Base-by-base conservation (phyloP, 2,329 filamentous ascomycete species). In the Sporothrix phasma region DNA sequence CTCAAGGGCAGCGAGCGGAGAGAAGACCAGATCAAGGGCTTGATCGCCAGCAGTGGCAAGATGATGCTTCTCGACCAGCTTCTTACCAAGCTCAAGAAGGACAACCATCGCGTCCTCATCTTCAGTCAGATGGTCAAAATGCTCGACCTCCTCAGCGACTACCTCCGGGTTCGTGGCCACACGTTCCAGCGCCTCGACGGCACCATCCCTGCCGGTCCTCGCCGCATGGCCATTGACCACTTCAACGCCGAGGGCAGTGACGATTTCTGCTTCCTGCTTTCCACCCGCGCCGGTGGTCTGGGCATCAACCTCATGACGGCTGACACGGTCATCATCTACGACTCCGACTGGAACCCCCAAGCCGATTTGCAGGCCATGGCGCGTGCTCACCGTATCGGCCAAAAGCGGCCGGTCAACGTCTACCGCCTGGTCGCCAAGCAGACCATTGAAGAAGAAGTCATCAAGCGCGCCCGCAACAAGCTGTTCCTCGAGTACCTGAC, bases 81-180 rank as follows among this genome's bases (percentile, higher is more conserved):
- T n/a, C 82, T 99, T 11, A 88, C 89, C 5, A 99, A 99, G 76
- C 78, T 99, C 69, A 96, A 89, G 74, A 90, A 88, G 69, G 94
- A 99, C 72, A 91, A 90, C 56, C 94, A 99, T 75, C 90, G 94
- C 63, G 95, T 99, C 13, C 79, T 99, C 67, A 97, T 99, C 68
- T 99, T 99, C 80, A 97, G 93, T 74, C 94, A 99, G 74, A 99
- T 99, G 94, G 95, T 99, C 41, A 95, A 91, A 73, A 97, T 99
- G 89, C 83, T 99, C 24, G 92, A 99, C 72, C 94, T 99, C 62
- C 81, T 99, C 1, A 90, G 91, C 53, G 93, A 99, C 71, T 99
- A 99, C 73, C 84, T 97, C 68, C 89, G 91, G 61, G 84, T 94
- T 62, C 88, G 94, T 67, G 92, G 92, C n/a, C 95, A 97, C 75